These are phyloP conservation scores for Spirogloea muscicola DNA, from an alignment of 139 green algal species.

Conservation along the genomic window DNA sequence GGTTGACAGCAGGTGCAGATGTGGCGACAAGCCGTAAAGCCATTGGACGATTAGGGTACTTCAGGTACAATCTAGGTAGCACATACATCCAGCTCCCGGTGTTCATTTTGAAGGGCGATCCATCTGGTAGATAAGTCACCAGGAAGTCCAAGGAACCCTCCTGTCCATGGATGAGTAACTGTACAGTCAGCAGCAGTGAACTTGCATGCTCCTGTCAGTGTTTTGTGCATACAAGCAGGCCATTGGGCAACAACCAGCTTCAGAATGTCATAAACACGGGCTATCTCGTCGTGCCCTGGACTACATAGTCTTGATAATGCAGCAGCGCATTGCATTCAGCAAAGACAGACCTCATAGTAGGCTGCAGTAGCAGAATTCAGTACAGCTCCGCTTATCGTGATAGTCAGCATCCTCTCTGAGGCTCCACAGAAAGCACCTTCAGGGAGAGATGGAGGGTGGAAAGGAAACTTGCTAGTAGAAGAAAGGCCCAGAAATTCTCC, in stretches of 20 bases:
- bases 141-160: conserved; percentile 1
- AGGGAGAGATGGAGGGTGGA: background rate
- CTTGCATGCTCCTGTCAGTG: too few species aligned
- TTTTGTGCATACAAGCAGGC: too few species aligned
- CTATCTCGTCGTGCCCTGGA: too few species aligned
- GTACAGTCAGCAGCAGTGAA: too few species aligned
- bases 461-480: too few species aligned
- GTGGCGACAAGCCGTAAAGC: conserved; percentile 11
- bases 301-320: too few species aligned
- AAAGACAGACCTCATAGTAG: conserved; percentile 40
- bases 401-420: conserved; percentile 28
- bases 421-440: conserved; percentile 14
- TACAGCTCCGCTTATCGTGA: conserved; percentile 19
- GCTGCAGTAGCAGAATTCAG: conserved; percentile 27
- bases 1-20: conserved; percentile 1
- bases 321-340: too few species aligned
- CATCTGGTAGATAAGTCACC: conserved; percentile 20
- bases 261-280: too few species aligned
- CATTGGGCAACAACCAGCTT: too few species aligned
- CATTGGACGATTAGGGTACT: conserved; percentile 30
- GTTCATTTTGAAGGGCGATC: conserved; percentile 20
- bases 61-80: conserved; percentile 22
- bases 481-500: conserved; percentile 23
- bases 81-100: conserved; percentile 31
- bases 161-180: too few species aligned